Percentiles rank a stretch among this genome's conserved stretches.
Conservation (phyloP, 139 green algal genomes). For the Ettlia oleoabundans region DNA sequence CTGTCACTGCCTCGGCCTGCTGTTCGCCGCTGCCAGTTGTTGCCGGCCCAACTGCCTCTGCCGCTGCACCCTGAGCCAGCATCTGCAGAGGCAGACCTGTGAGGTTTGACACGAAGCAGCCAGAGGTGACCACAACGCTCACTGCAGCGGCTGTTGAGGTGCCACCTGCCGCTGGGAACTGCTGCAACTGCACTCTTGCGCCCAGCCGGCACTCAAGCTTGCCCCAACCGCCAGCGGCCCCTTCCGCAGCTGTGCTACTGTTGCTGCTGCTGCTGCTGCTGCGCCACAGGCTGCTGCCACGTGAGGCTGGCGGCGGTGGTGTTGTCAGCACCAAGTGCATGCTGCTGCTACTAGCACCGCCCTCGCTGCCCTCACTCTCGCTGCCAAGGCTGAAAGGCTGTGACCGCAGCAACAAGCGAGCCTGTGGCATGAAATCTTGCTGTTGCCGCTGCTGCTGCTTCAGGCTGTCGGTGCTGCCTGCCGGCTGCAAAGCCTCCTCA, state of each 20-base stretch:
- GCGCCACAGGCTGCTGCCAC: conserved; percentile 21
- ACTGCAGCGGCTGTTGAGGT: background rate
- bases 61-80: background rate
- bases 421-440: background rate
- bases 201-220: conserved; percentile 27
- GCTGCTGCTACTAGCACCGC: conserved; percentile 2
- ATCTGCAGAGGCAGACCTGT: conserved; percentile 25
- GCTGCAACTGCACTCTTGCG: conserved; percentile 5
- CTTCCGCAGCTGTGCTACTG: background rate
- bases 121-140: conserved; percentile 33
- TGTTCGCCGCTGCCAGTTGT: background rate
- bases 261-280: background rate
- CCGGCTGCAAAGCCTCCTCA: no score
- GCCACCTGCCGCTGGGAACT: background rate
- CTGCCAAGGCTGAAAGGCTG: conserved; percentile 2
- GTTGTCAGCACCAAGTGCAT: conserved; percentile 6
- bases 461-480: no score
- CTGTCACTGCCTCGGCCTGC: no score
- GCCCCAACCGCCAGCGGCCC: background rate
- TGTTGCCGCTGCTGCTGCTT: no score
- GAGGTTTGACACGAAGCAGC: conserved; percentile 44
- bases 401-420: conserved; percentile 4
- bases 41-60: background rate
- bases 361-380: background rate
- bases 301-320: background rate